phyloP scores from a whole-genome alignment of 345 rosid genomes.

The Rhodamnia rubescens region DNA sequence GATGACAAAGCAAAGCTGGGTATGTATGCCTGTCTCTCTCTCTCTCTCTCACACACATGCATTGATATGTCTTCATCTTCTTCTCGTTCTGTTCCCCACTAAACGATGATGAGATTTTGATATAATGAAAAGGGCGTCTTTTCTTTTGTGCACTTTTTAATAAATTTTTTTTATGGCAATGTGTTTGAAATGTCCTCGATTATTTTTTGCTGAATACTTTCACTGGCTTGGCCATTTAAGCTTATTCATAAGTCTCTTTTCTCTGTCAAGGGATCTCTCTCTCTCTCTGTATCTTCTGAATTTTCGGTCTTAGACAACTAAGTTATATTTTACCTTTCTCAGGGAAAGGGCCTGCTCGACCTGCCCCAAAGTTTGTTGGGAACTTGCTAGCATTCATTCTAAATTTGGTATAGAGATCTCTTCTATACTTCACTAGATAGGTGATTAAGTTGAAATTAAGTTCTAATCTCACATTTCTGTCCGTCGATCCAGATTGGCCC shows the following conservation, averaged over 20 bases:
- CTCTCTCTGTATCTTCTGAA: background rate
- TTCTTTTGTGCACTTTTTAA: background rate
- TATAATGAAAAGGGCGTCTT: background rate
- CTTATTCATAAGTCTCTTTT: background rate
- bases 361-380: constrained; percentile 76
- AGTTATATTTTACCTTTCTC: background rate
- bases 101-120: background rate
- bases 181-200: background rate
- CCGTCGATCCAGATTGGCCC: constrained; percentile 67
- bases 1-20: constrained; percentile 89
- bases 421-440: background rate
- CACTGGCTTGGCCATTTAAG: background rate
- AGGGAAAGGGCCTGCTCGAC: constrained; percentile 90
- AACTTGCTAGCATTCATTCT: constrained; percentile 66
- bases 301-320: background rate
- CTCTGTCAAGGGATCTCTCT: background rate
- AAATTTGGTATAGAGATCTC: constrained; percentile 46
- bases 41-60: background rate
- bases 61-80: background rate
- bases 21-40: constrained; percentile 6
- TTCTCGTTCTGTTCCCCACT: background rate
- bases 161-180: background rate
- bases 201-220: background rate
- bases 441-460: background rate
- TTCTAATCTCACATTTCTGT: background rate